Percentiles rank a stretch among this genome's conserved stretches.
phyloP scores from a whole-genome alignment of 768 basidiomycete genomes.

The Kwoniella heveanensis region DNA sequence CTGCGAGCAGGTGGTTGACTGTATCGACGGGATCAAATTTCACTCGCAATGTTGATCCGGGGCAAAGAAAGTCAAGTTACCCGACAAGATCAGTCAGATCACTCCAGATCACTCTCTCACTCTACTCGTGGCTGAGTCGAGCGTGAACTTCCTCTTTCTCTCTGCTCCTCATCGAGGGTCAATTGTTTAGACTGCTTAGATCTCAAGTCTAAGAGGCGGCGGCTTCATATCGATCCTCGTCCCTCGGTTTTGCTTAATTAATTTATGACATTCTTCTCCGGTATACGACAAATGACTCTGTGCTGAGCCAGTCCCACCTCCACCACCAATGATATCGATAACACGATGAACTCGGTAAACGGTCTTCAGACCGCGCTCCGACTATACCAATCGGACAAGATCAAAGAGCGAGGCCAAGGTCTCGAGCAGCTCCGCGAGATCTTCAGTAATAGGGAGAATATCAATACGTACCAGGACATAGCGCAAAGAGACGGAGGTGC shows the following conservation, averaged over 20 bases:
- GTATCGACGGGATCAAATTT: constrained; percentile 18
- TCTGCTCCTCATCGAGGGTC: no score
- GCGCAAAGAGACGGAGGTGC: constrained; percentile 43
- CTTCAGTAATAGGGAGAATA: constrained; percentile 55
- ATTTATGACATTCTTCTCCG: no score
- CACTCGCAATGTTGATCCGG: not conserved
- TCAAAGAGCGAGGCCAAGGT: constrained; percentile 72
- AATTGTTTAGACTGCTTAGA: no score
- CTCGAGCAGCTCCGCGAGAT: constrained; percentile 58
- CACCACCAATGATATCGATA: not conserved
- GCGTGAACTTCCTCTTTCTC: no score
- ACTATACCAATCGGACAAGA: constrained; percentile 59
- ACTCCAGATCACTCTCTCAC: no score
- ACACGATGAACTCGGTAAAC: constrained; percentile 31
- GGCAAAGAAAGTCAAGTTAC: not conserved
- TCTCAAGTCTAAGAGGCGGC: no score
- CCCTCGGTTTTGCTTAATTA: no score
- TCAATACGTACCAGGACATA: constrained; percentile 61
- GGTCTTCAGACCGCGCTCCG: constrained; percentile 43
- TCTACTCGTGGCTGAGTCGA: no score
- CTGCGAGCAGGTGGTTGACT: constrained; percentile 17
- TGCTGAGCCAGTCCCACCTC: constrained; percentile 1
- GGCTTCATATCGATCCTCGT: no score
- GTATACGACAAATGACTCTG: no score
- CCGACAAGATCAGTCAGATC: constrained; percentile 11